Evolutionary conservation across 1,284 basidiomycete species (phyloP).

Genomic region (Microbotryum violaceum): DNA sequence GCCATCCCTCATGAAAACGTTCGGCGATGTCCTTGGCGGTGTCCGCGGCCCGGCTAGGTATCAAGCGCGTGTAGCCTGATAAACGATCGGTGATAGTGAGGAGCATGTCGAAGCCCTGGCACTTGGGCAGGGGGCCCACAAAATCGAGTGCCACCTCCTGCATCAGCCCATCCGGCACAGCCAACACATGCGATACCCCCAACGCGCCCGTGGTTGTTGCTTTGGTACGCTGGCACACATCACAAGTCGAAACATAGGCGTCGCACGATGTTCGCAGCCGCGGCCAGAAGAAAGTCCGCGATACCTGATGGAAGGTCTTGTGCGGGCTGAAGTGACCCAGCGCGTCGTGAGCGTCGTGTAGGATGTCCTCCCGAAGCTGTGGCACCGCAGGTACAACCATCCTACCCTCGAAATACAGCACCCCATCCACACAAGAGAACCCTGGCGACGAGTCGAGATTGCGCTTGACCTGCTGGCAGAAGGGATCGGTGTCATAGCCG

Average conservation of each 20-base stretch:
- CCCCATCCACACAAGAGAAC: conserved; percentile 17
- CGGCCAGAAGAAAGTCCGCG: conserved; percentile 44
- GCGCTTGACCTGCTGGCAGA: conserved; percentile 33
- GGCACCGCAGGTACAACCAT: conserved; percentile 38
- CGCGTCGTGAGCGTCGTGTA: conserved; percentile 36
- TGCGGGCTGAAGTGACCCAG: conserved; percentile 44
- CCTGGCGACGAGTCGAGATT: neutral
- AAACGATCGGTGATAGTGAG: too few species aligned
- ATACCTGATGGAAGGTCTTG: conserved; percentile 40
- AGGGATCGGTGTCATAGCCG: conserved; percentile 39
- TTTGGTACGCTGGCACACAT: conserved; percentile 20
- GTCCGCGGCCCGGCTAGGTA: too few species aligned
- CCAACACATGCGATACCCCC: conserved; percentile 8
- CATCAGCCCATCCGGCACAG: conserved; percentile 1
- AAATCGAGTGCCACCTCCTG: conserved; percentile 14
- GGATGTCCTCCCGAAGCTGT: conserved; percentile 33
- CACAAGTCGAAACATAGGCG: conserved; percentile 7
- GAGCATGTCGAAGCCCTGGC: too few species aligned
- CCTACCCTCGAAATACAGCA: conserved; percentile 38
- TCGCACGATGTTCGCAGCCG: conserved; percentile 37
- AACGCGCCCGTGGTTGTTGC: conserved; percentile 3
- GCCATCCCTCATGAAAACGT: too few species aligned
- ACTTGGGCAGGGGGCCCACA: conserved; percentile 44
- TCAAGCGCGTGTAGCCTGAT: too few species aligned
- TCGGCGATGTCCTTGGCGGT: too few species aligned